Percentiles rank a stretch among this genome's conserved stretches.
These are phyloP conservation scores for Seiridium cupressi DNA, from an alignment of 2,329 filamentous ascomycete species.

Conservation along the genomic window DNA sequence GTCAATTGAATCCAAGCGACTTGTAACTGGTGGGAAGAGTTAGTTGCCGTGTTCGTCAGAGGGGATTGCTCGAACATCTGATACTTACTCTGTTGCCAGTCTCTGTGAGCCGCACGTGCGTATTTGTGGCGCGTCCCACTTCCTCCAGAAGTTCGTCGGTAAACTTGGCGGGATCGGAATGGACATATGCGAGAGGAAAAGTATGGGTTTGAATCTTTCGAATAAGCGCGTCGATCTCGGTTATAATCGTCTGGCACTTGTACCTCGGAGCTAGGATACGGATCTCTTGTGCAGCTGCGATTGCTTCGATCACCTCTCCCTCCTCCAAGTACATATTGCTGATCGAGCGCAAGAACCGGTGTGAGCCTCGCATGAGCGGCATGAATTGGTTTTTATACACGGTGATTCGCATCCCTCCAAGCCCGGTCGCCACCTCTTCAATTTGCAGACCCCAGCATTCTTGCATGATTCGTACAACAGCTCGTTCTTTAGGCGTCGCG, in stretches of 20 bases:
- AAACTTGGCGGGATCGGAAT: conserved; percentile 10
- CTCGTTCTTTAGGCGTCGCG: conserved; percentile 35
- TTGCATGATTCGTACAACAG: conserved; percentile 43
- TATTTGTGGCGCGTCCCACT: conserved; percentile 36
- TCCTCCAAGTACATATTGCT: conserved; percentile 25
- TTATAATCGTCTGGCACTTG: conserved; percentile 33
- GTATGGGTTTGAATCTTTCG: conserved; percentile 17
- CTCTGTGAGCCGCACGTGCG: conserved; percentile 17
- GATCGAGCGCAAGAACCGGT: conserved; percentile 32
- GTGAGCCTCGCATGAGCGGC: conserved; percentile 40
- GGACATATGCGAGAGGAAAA: conserved; percentile 23
- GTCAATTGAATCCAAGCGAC: conserved; percentile 41
- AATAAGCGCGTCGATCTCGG: conserved; percentile 30
- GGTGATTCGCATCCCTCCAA: conserved; percentile 39
- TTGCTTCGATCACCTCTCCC: conserved; percentile 36
- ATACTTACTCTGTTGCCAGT: conserved; percentile 19
- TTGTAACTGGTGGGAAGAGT: conserved; percentile 20
- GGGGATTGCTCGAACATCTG: not conserved
- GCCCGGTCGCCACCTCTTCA: conserved; percentile 39
- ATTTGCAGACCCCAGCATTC: conserved; percentile 50
- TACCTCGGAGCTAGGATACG: conserved; percentile 34
- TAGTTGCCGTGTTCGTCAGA: no score
- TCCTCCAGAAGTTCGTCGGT: conserved; percentile 28
- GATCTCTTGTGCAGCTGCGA: conserved; percentile 24
- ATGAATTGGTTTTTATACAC: conserved; percentile 39